Base-by-base conservation (phyloP, 371 early-diverging fungal species). In the Lichtheimia hyalospora region DNA sequence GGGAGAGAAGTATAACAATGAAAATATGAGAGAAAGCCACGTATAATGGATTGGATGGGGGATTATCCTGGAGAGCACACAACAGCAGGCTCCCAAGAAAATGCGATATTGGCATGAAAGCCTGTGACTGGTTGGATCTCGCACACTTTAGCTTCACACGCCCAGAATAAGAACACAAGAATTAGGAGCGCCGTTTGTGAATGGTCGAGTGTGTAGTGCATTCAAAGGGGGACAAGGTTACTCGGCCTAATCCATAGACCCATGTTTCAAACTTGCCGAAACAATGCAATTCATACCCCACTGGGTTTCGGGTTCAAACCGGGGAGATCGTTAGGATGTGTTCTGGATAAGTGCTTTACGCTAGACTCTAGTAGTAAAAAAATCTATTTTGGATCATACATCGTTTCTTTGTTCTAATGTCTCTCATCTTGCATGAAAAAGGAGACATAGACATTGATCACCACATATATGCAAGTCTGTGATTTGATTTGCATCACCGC, bases 201-300 rank as follows among this genome's bases (percentile, higher is more conserved):
- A 21, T n/a, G 46, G 46, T 21, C 46, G 18, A 46, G 46, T 46
- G 34, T 34, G 10, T 34, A 34, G 10, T 34, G 34, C 34, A 34
- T 34, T 34, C 34, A 34, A 34, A 34, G 34, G 34, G 34, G 34
- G 34, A 34, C 34, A 46, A 46, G 18, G 21, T 18, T 21, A 46
- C n/a, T n/a, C 46, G 46, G 21, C 46, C 21, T 21, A 18, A 46
- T 10, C 46, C n/a, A 18, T n/a, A 21, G 46, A 21, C 46, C 21
- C 21, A 21, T 21, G 46, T 46, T 46, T 46, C 46, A 46, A 46
- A 46, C 46, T 8, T 46, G 46, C 21, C 46, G 46, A 46, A 46
- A 46, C 46, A 46, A 21, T 21, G 46, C 46, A 18, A 34, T 46
- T 5, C 18, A 46, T 46, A 46, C 7, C 18, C 46, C n/a, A 21